Evolutionary conservation across 805 yeast species (phyloP), one percentile per base, ranked within the genome.

Genomic region (Metschnikowia sp.): DNA sequence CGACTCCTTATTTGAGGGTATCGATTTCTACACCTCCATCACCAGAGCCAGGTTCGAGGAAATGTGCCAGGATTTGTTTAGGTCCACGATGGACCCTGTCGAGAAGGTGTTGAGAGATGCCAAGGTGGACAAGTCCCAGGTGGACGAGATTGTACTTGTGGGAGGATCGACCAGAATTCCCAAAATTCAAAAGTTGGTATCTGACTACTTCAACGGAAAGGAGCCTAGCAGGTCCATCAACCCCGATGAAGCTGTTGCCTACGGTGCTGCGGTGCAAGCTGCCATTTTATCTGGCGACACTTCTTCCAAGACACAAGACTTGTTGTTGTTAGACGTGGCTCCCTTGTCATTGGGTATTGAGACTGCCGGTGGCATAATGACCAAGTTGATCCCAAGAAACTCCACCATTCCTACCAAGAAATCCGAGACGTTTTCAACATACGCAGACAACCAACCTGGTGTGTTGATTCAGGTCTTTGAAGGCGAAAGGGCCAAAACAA

Each of bases 131-230:
- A 90, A 91, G 81, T 79, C 96, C 43, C 82, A 81, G 65, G 90
- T 91, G 60, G 78, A 90, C 72, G 97, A 91, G 78, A 87, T 90
- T 66, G 97, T 90, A 59, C 78, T 90, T 45, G 97, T 90, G 62
- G 97, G 97, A 81, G 97, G 97, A 75, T 90, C 97, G 55, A 91
- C 97, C 60, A 90, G 97, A 85, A 90, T 90, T 76, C 97, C 97
- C 77, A 90, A 88, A 78, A 84, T 91, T 59, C 97, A 90, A 79
- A 90, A 89, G 76, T 81, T 91, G 65, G 96, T 90, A 44, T 86
- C 96, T 58, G 97, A 91, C 75, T 90, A 84, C 84, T 90, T 91
- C 83, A 88, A 90, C 74, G 97, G 97, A 70, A 91, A 90, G 79
- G 96, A 90, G 77, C 96, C 96, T 75, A 88, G 88, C 81, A 87